Base-by-base conservation (phyloP, 2,329 filamentous ascomycete genomes). In the Sarocladiaceae sp. region DNA sequence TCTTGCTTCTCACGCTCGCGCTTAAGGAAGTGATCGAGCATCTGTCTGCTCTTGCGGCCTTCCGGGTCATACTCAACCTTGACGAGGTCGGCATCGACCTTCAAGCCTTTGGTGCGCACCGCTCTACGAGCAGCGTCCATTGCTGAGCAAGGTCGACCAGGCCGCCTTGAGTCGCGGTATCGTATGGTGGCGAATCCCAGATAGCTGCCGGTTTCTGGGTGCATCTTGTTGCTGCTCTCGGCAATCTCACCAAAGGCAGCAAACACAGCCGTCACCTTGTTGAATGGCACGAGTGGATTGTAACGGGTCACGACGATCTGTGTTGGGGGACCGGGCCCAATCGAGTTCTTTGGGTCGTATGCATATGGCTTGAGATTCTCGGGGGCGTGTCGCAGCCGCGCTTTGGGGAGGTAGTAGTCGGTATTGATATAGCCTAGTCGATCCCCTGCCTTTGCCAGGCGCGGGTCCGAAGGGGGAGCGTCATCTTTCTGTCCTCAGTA, bases 241-340 rank as follows among this genome's bases (percentile, higher is more conserved):
- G 87, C 87, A 57, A 99, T 92, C 54, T 96, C 90, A 51, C 91
- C 91, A 70, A 88, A 96, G 3, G 81, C 83, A 17, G 86, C 82
- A 65, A 96, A 95, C 51, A 89, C 80, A 42, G 86, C 82, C 17
- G 81, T 82, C 49, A 96, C 79, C 61, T 90, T 88, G 52, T 83
- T 80, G 60, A 96, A 89, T 12, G 90, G 82, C 36, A 88, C 86
- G 57, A 97, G 75, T 6, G 93, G 92, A 68, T 97, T 94, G 66
- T 97, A 97, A n/a, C 91, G 90, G n/a, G 86, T 92, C 18, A 97
- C 90, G 3, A 97, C 86, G 47, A 99, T 84, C 66, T 96, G 90
- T 2, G 88, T 90, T 2, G 94, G 90, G 13, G 93, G 93, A 0
- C 90, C 90, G 22, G 91, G 90, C 0, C 92, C 93, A 60, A 95